A percentile compares a stretch with the other conserved stretches of the same genome.
phyloP scores from a whole-genome alignment of 1,284 basidiomycete genomes.

The Cerioporus squamosus region DNA sequence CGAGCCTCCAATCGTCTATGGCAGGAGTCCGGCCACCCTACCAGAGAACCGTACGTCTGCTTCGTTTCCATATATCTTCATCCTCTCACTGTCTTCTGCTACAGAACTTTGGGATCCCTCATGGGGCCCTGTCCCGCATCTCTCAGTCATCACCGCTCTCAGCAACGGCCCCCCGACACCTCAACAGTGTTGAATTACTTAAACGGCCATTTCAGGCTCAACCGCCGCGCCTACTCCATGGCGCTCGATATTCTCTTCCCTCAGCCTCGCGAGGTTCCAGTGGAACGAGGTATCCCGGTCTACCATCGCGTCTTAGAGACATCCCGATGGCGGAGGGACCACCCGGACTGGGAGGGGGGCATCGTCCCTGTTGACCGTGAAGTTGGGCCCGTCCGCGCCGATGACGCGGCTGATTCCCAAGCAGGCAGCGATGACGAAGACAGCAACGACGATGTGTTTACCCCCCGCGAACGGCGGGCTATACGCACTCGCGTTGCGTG shows the following conservation, averaged over 20 bases:
- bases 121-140: conserved; percentile 3
- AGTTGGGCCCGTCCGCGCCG: conserved; percentile 8
- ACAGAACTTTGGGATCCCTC: conserved; percentile 1
- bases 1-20: not conserved
- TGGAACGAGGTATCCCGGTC: not conserved
- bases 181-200: not conserved
- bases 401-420: conserved; percentile 19
- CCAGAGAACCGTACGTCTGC: conserved; percentile 5
- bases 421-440: conserved; percentile 8
- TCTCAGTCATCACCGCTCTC: not conserved
- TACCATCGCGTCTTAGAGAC: conserved; percentile 10
- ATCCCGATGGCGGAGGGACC: conserved; percentile 15
- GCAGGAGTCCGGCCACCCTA: not conserved
- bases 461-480: no score
- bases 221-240: not conserved
- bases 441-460: no score
- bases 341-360: conserved; percentile 18
- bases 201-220: conserved; percentile 1
- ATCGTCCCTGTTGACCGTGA: conserved; percentile 14
- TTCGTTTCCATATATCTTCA: not conserved
- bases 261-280: not conserved
- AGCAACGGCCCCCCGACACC: not conserved
- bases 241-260: conserved; percentile 11
- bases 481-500: no score
- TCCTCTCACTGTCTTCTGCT: not conserved